phyloP scores from a whole-genome alignment of 1,284 basidiomycete species.

The Porodaedalea pini region DNA sequence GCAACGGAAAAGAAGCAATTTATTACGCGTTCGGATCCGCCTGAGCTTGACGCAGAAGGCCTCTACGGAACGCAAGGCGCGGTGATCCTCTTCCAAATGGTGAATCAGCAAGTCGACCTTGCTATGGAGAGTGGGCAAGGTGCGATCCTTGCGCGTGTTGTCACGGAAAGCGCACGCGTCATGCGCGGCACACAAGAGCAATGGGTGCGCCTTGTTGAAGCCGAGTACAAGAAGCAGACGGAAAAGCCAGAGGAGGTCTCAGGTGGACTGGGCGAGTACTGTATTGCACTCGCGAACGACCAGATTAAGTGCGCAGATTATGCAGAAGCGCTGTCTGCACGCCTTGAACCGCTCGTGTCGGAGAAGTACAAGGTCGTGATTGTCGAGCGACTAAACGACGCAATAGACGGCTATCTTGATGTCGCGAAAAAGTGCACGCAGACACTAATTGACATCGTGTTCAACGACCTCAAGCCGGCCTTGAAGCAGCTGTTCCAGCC shows the following conservation, averaged over 20 bases:
- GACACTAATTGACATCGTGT: constrained; percentile 90
- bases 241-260: constrained; percentile 88
- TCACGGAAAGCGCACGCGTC: constrained; percentile 84
- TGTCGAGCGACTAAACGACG: constrained; percentile 86
- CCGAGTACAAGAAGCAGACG: constrained; percentile 83
- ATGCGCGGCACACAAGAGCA: constrained; percentile 89
- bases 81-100: constrained; percentile 96
- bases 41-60: constrained; percentile 86
- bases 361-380: constrained; percentile 88
- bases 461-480: constrained; percentile 91
- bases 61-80: constrained; percentile 91
- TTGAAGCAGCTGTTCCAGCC: constrained; percentile 84
- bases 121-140: constrained; percentile 96
- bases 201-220: constrained; percentile 83
- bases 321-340: constrained; percentile 79
- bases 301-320: constrained; percentile 96
- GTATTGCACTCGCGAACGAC: constrained; percentile 97
- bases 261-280: constrained; percentile 91
- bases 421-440: constrained; percentile 97
- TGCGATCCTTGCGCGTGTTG: constrained; percentile 86
- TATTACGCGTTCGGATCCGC: constrained; percentile 76
- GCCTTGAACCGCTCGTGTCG: constrained; percentile 89
- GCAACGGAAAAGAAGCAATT: constrained; percentile 88
- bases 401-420: constrained; percentile 97
- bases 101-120: constrained; percentile 95